Base-by-base conservation (phyloP, 495 filamentous ascomycete genomes). In the Delitschia confertaspora region DNA sequence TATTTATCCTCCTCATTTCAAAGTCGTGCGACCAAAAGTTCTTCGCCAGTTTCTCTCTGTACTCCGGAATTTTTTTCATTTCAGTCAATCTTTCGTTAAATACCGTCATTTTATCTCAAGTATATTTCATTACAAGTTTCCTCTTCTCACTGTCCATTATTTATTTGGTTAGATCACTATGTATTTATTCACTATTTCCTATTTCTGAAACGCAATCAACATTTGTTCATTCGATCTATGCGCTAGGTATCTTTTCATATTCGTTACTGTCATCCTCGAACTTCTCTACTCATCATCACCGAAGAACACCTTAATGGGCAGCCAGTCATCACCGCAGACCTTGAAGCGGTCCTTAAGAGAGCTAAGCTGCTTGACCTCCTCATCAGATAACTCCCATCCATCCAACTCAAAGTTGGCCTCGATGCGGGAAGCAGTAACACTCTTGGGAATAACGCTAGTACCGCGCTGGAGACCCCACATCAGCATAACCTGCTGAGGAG, bases 271-370 rank as follows among this genome's bases (percentile, higher is more conserved):
- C 7, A 13, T 7, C 26, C 26, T 29, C 36, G n/a, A 23, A 26
- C 2, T 6, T 16, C 18, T 49, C 29, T 74, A 84, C 64, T 88
- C 83, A 53, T 87, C 86, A 61, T 88, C 83, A 7, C 84, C 85
- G 62, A 86, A 86, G 73, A 91, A 91, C 6, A 89, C 82, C 73
- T 82, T 83, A 22, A 85, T 55, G 11, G 63, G 63, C 30, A 66
- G 52, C 63, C 63, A 66, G 1, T 38, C 50, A 54, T 66, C 61
- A n/a, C 55, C 53, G 45, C 63, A 66, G 22, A 66, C 63, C 53
- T 65, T 66, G 57, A 66, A 66, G 26, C 63, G 56, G n/a, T 62
- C 61, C 5, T 51, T 51, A 32, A 66, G 41, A 10, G 36, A 44
- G 29, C 42, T 51, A 19, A 66, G 44, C 50, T 58, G 16, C 45